Percentiles rank a stretch among this genome's conserved stretches.
Evolutionary conservation across 495 filamentous ascomycete genomes (phyloP).

Genomic region (Melanomma pulvis-pyrius): DNA sequence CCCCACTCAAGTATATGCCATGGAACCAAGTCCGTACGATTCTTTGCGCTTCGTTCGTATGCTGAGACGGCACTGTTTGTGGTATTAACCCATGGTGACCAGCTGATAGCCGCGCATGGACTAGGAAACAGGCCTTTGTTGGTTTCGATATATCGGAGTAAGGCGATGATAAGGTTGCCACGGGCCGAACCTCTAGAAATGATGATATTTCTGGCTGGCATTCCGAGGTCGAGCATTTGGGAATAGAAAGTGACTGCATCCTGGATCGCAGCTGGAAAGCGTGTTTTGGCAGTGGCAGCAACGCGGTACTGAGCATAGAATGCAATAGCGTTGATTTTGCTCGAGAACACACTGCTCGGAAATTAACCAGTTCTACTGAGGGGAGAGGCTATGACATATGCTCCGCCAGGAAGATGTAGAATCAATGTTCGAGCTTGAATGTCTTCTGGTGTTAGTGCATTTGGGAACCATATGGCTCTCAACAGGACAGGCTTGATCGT

Average conservation of each 20-base stretch:
- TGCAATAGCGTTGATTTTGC: slow-evolving; percentile 23
- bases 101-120: slow-evolving; percentile 35
- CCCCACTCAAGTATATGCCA: slow-evolving; percentile 44
- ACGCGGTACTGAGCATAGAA: slow-evolving; percentile 39
- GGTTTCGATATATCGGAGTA: slow-evolving; percentile 36
- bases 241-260: slow-evolving; percentile 34
- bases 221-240: slow-evolving; percentile 26
- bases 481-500: slow-evolving; percentile 10
- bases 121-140: slow-evolving; percentile 1
- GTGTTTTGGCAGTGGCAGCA: neutral
- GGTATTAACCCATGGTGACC: slow-evolving; percentile 48
- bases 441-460: neutral
- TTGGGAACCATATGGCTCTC: slow-evolving; percentile 16
- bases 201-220: slow-evolving; percentile 27
- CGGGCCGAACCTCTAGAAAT: slow-evolving; percentile 40
- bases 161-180: slow-evolving; percentile 33
- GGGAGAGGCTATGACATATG: slow-evolving; percentile 48
- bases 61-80: slow-evolving; percentile 7
- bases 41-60: slow-evolving; percentile 40
- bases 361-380: slow-evolving; percentile 40
- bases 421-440: slow-evolving; percentile 24
- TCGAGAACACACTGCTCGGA: slow-evolving; percentile 29
- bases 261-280: slow-evolving; percentile 41
- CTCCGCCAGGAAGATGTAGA: slow-evolving; percentile 56
- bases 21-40: slow-evolving; percentile 44